Conservation (phyloP, 2,329 filamentous ascomycete species). For the Aureobasidium sp. region DNA sequence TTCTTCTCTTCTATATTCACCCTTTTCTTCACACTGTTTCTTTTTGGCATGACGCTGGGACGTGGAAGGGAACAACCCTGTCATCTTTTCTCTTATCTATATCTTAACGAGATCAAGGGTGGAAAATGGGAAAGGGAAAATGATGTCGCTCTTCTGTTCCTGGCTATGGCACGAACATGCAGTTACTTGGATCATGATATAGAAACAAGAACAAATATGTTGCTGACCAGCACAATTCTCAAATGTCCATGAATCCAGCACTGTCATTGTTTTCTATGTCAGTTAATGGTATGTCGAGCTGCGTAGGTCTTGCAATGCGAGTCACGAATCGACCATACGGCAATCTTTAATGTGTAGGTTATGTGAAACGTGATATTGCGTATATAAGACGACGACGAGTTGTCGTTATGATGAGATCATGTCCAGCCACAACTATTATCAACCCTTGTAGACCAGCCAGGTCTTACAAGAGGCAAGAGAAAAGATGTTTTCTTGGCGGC, state of each 20-base stretch:
- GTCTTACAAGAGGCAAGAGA: background rate
- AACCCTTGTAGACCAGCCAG: background rate
- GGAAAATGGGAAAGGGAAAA: background rate
- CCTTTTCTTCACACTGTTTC: background rate
- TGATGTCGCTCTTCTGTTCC: background rate
- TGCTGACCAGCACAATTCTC: background rate
- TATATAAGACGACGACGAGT: background rate
- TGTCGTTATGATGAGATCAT: slow-evolving; percentile 6
- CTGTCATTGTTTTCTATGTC: background rate
- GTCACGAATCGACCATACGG: background rate
- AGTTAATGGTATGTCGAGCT: background rate
- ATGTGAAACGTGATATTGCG: background rate
- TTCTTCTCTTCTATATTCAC: slow-evolving; percentile 3
- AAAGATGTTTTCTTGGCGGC: background rate
- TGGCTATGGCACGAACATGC: background rate
- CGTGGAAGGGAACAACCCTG: background rate
- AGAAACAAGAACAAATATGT: background rate
- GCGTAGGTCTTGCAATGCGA: background rate
- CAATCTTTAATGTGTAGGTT: background rate
- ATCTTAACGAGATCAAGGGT: background rate
- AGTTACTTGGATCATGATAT: background rate
- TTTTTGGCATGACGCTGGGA: background rate
- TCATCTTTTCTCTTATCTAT: background rate
- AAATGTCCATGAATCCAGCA: background rate
- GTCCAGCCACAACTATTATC: background rate